phyloP scores from a whole-genome alignment of 2,329 filamentous ascomycete species.

The Didymella arachidicola region DNA sequence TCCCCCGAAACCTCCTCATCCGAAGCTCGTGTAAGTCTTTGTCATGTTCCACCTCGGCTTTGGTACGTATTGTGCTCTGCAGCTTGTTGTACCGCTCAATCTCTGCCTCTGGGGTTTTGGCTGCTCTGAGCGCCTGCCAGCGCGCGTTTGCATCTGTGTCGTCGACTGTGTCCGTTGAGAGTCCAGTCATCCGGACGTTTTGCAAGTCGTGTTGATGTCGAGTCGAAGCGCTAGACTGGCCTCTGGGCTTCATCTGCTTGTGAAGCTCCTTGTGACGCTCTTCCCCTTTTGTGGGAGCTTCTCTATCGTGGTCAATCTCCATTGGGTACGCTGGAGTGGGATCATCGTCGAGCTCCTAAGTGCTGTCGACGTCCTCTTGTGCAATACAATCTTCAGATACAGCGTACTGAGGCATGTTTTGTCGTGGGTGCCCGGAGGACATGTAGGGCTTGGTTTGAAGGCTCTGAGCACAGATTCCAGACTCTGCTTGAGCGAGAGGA shows the following conservation, averaged over 20 bases:
- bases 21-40: constrained; percentile 1
- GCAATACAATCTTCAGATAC: no score
- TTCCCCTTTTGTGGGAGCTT: not conserved
- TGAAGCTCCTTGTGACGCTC: no score
- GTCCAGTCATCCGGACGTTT: no score
- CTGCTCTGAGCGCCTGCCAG: constrained; percentile 7
- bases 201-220: no score
- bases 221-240: no score
- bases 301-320: not conserved
- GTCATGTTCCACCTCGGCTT: not conserved
- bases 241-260: no score
- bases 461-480: constrained; percentile 73
- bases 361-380: not conserved
- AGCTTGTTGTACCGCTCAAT: not conserved
- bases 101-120: not conserved
- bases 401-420: no score
- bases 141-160: not conserved
- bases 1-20: not conserved
- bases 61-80: not conserved
- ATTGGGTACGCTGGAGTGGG: not conserved
- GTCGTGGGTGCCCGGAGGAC: not conserved
- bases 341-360: not conserved
- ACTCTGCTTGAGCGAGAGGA: constrained; percentile 83
- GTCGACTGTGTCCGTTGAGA: not conserved
- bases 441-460: not conserved